Evolutionary conservation across 768 basidiomycete genomes (phyloP), one percentile per base, ranked within the genome.

Genomic region (Trametes cinnabarina): DNA sequence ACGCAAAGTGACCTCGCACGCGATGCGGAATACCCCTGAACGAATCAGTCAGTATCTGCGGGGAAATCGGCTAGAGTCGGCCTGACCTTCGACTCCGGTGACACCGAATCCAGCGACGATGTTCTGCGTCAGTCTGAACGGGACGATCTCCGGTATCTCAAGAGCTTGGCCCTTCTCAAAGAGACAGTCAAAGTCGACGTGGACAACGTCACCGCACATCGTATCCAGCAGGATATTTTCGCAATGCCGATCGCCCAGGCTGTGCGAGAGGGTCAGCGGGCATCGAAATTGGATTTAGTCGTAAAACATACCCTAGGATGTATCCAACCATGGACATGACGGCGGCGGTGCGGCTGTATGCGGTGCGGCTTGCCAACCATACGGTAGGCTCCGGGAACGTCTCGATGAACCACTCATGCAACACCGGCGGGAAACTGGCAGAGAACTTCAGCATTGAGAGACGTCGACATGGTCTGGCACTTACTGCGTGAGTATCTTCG

Each of bases 261-360:
- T 96, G 49, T 17, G 40, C 12, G 10, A 2, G 17, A 15, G 4
- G 39, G 46, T 22, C 19, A 5, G 23, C 19, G 28, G n/a, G n/a
- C n/a, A n/a, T n/a, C n/a, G n/a, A n/a, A n/a, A n/a, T n/a, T n/a
- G n/a, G n/a, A n/a, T n/a, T n/a, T n/a, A n/a, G n/a, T n/a, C n/a
- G n/a, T n/a, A n/a, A n/a, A n/a, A 69, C 86, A 53, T 62, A 96
- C 94, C 96, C 96, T 12, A 98, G 77, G 41, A 99, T 94, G 66
- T 91, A 96, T 11, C 97, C 97, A 20, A 98, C 91, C 91, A 99
- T 98, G 1, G 91, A 97, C 88, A 97, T 98, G 52, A 98, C 97
- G 0, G 96, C 97, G 0, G 90, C 83, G 0, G 96, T 97, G 41
- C 96, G 81, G 4, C 83, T 87, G 68, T 95, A 99, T 1, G 84